Evolutionary conservation across 495 filamentous ascomycete genomes (phyloP), one percentile per base, ranked within the genome.

Genomic region (Elaphomyces granulatus): DNA sequence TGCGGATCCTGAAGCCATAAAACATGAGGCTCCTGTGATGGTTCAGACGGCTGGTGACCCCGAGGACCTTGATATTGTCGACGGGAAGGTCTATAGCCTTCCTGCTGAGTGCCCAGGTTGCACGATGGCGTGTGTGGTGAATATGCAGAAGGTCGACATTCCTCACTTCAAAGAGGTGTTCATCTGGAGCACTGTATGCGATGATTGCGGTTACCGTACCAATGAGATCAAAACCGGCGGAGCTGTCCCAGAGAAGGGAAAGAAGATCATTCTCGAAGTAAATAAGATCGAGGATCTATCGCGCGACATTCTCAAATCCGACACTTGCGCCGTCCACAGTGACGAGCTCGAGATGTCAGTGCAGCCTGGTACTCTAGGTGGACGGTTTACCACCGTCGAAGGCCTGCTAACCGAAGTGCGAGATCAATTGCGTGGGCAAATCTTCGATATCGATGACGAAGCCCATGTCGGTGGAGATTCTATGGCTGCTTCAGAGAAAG

Each of bases 191-290:
- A 94, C 86, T 8, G 74, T 77, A 38, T 98, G 90, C 53, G 75
- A 83, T 19, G 65, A 80, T 59, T 98, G 90, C 54, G 87, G 85
- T n/a, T 95, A 95, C 60, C 78, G 83, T 38, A 85, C 75, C 45
- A 93, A 87, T 58, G 90, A 99, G 54, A 81, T 96, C 38, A 95
- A 95, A 67, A 94, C 92, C 1, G 92, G 92, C 45, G 92, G 90
- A 41, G 85, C 77, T 47, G 75, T 99, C 15, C 90, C 92, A 4
- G 80, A 80, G 36, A 81, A 82, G 55, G 90, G 90, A 33, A 79
- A 78, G 55, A 80, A 75, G 36, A 90, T 94, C 40, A 86, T 72
- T 1, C 67, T 99, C 32, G 61, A 64, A 31, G 83, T 96, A 16
- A 69, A 80, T 48, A 77, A 64, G 23, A 51, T 65, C n/a, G 71